phyloP scores from a whole-genome alignment of 1,139 yeast species.

The Taiozyma sp. region DNA sequence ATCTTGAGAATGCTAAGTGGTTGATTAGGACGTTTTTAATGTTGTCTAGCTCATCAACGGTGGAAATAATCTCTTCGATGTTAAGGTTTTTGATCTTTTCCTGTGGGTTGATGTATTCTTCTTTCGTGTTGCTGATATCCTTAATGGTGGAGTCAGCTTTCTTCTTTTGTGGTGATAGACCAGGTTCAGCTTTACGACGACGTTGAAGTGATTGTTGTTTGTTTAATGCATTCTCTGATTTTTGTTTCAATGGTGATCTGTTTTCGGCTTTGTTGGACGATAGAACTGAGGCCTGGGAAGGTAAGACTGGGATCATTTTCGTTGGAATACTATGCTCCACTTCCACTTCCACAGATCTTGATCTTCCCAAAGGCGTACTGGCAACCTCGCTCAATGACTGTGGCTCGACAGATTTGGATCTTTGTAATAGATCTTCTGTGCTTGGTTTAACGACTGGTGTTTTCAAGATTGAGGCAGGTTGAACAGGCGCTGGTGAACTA shows the following conservation, averaged over 20 bases:
- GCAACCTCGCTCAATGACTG: neutral
- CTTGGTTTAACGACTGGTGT: neutral
- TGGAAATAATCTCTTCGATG: conserved; percentile 15
- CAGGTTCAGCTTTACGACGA: conserved; percentile 27
- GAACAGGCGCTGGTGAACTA: neutral
- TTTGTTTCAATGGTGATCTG: conserved; percentile 12
- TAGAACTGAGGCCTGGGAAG: conserved; percentile 1
- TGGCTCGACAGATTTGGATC: conserved; percentile 1
- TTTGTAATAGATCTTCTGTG: neutral
- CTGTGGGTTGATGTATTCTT: conserved; percentile 15
- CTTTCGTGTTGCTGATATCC: conserved; percentile 3
- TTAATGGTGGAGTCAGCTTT: conserved; percentile 12
- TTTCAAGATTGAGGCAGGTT: conserved; percentile 1
- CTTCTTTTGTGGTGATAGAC: conserved; percentile 25
- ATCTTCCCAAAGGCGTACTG: neutral
- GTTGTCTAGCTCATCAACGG: conserved; percentile 40
- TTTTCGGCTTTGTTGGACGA: neutral
- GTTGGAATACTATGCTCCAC: neutral
- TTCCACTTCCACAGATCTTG: neutral
- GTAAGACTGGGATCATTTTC: neutral
- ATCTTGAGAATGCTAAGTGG: conserved; percentile 85
- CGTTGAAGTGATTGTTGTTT: conserved; percentile 13
- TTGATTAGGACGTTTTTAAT: conserved; percentile 67
- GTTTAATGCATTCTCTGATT: conserved; percentile 15
- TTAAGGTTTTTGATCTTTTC: conserved; percentile 20